A percentile compares a stretch with the other conserved stretches of the same genome.
phyloP scores from a whole-genome alignment of 1,139 yeast genomes.

The Debaryomyces udenii region DNA sequence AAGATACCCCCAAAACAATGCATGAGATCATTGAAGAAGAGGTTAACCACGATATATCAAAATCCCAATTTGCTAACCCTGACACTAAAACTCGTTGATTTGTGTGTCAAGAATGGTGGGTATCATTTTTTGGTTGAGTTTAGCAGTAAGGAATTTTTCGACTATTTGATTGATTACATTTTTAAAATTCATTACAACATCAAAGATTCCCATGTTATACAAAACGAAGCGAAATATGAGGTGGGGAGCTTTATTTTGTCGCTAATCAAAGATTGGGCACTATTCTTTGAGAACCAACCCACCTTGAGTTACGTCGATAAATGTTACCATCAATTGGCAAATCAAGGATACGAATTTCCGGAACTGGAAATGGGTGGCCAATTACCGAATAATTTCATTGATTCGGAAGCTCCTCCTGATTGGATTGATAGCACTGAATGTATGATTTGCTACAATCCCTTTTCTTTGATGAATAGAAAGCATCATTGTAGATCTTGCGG shows the following conservation, averaged over 20 bases:
- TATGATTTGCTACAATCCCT: slow-evolving; percentile 86
- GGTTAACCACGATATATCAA: slow-evolving; percentile 60
- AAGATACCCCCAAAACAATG: slow-evolving; percentile 82
- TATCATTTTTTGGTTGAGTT: slow-evolving; percentile 78
- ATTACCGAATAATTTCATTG: slow-evolving; percentile 61
- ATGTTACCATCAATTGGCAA: slow-evolving; percentile 59
- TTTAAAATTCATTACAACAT: slow-evolving; percentile 42
- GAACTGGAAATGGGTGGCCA: slow-evolving; percentile 34
- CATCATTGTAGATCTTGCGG: slow-evolving; percentile 99
- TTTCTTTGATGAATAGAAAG: slow-evolving; percentile 82
- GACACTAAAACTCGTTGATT: slow-evolving; percentile 75
- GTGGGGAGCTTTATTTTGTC: slow-evolving; percentile 65
- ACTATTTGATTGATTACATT: slow-evolving; percentile 56
- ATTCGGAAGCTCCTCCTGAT: slow-evolving; percentile 93
- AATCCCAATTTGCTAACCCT: slow-evolving; percentile 81
- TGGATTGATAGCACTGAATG: slow-evolving; percentile 97
- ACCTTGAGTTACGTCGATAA: slow-evolving; percentile 68
- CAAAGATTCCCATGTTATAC: slow-evolving; percentile 30
- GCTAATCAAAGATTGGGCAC: slow-evolving; percentile 75
- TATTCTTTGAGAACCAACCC: slow-evolving; percentile 69
- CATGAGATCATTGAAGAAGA: slow-evolving; percentile 77
- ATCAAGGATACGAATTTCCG: slow-evolving; percentile 74
- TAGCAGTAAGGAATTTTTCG: slow-evolving; percentile 85
- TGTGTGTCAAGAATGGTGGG: slow-evolving; percentile 94
- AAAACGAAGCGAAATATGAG: slow-evolving; percentile 50